Evolutionary conservation across 179 eudicot species (phyloP), one percentile per base, ranked within the genome.

Genomic region (Drosera spatulata): DNA sequence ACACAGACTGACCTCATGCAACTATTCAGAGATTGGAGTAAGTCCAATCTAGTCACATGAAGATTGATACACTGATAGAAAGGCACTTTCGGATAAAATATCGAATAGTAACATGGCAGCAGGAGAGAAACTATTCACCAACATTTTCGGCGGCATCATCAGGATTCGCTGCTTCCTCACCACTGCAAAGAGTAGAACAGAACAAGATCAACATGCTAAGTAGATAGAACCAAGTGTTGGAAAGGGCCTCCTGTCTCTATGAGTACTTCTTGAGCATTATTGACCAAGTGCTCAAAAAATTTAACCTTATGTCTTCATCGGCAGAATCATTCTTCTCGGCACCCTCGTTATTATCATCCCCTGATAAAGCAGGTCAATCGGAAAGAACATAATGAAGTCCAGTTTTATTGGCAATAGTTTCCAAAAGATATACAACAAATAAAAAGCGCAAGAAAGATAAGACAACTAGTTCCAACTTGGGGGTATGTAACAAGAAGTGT

Each of bases 261-360:
- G 45, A 43, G 45, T 22, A 43, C 8, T 43, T 43, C 45, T 43
- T 43, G 45, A 43, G 45, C 45, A 43, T 43, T 7, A 43, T 43
- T 43, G 45, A 43, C 45, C 5, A 43, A 43, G 6, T 43, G 33
- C 45, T 43, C 45, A 49, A 50, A 50, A 42, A 57, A 42, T 58
- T 56, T 52, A 63, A 82, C 97, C 96, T 78, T 73, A 72, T 80
- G 61, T 76, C 77, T 61, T 76, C 75, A 63, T 78, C 56, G 58
- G 67, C 71, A 66, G 72, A 55, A 51, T 70, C 82, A 66, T 67
- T 65, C 57, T 77, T 69, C 39, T 64, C 41, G 10, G 80, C 71
- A 37, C 69, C 77, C 55, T 83, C 87, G 65, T 75, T 60, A 47
- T 69, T 95, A 77, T 80, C 72, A 69, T 82, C 86, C 50, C 80